Evolutionary conservation across 345 rosid species (phyloP), one percentile per base, ranked within the genome.

Genomic region (Schrenkiella parvula): DNA sequence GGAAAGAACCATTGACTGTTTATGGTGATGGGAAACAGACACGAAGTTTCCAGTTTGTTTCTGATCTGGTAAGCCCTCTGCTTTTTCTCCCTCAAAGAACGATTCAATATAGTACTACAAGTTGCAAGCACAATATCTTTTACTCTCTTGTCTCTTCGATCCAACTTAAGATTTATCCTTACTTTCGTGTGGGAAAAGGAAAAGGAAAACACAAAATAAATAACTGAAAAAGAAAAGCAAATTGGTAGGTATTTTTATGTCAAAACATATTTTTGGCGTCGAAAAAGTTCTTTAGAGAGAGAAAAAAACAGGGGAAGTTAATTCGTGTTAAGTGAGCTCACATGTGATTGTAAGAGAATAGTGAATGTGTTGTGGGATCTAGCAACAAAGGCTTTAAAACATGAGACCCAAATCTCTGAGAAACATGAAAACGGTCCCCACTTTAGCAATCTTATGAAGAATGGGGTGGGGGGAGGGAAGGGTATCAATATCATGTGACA

Each of bases 11-110:
- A n/a, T 56, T 91, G 87, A 91, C 97, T 32, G 97, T 91, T 3
- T 91, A 91, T 48, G 95, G 97, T 21, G 97, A 90, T 74, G 97
- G 97, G 29, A 90, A 90, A 81, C 97, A 90, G 65, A 90, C 97
- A 11, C 81, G 97, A 73, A 90, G 97, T 74, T 90, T 90, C 80
- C 97, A 88, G 76, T 90, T 78, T 70, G 97, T 90, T 68, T 88
- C 97, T 12, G 97, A 90, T 74, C 78, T 90, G 89, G 96, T 87
- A 81, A 74, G 44, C 35, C 60, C 13, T 59, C 52, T 44, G 2
- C 38, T 18, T 50, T 50, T 46, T 13, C 52, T 12, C 4, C 23
- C 55, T 21, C 6, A 47, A 47, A 26, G 7, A 38, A 50, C 42
- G 8, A 13, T 60, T 71, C 37, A 51, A 15, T 64, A 14, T 31